Percentiles rank a stretch among this genome's conserved stretches.
phyloP scores from a whole-genome alignment of 2,329 filamentous ascomycete genomes.

The Sclerotinia sclerotiorum region DNA sequence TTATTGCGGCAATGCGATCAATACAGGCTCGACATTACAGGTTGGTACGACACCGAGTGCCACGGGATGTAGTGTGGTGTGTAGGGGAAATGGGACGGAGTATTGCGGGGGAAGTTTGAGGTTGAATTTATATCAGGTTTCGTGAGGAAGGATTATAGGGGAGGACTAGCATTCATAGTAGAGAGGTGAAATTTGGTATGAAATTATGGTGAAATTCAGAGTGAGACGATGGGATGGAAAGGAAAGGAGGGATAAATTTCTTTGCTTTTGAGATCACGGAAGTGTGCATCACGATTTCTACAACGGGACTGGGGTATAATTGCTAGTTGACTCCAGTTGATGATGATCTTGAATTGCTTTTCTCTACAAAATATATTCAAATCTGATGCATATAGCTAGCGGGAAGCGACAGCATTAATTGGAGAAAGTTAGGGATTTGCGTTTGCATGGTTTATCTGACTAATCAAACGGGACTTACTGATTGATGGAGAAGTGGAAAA shows the following conservation, averaged over 20 bases:
- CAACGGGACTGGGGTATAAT: background rate
- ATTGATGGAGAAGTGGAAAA: background rate
- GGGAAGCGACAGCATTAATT: background rate
- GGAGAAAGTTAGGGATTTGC: background rate
- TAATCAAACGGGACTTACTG: background rate
- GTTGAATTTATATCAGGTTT: slow-evolving; percentile 9
- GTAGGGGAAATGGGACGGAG: background rate
- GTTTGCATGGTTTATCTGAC: background rate
- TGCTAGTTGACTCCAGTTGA: background rate
- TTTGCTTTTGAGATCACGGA: background rate
- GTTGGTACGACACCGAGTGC: background rate
- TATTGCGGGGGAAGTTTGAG: slow-evolving; percentile 8
- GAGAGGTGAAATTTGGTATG: too few relatives aligned
- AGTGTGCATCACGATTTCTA: background rate
- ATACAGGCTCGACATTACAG: background rate
- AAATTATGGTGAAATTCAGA: too few relatives aligned
- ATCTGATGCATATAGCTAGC: background rate
- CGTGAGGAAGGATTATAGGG: background rate
- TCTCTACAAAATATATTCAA: background rate
- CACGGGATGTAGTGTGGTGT: background rate
- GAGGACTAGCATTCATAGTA: background rate
- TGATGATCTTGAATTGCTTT: background rate
- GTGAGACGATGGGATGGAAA: background rate
- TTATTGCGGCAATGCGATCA: background rate
- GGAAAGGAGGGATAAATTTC: rapidly evolving